Evolutionary conservation across 1,139 yeast genomes (phyloP).

Genomic region (Blastobotrys capitulatus): DNA sequence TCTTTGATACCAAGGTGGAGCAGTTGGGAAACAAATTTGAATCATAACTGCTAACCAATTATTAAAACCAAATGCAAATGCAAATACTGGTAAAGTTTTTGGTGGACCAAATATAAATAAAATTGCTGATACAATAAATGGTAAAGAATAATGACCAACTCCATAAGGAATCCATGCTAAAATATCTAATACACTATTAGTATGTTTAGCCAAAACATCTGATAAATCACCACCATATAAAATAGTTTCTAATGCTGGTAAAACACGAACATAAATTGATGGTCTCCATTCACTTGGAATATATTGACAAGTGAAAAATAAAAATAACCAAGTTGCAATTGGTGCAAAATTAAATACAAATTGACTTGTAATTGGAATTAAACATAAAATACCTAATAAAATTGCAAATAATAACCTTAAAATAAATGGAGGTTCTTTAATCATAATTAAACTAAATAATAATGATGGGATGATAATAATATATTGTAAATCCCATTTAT

Average conservation of each 20-base stretch:
- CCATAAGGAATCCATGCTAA: constrained; percentile 98
- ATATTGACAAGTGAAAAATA: constrained; percentile 74
- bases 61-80: constrained; percentile 97
- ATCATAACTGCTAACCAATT: constrained; percentile 76
- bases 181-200: constrained; percentile 64
- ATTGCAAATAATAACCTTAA: constrained; percentile 40
- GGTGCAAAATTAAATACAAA: constrained; percentile 85
- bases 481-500: constrained; percentile 34
- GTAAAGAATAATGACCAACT: constrained; percentile 79
- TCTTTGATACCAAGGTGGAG: constrained; percentile 97
- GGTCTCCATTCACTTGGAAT: constrained; percentile 80
- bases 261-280: constrained; percentile 79
- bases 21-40: constrained; percentile 85
- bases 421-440: constrained; percentile 46
- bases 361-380: constrained; percentile 75
- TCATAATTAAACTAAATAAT: constrained; percentile 44
- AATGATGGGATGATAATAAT: constrained; percentile 40
- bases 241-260: constrained; percentile 93
- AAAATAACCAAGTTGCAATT: constrained; percentile 78
- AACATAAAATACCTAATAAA: constrained; percentile 28
- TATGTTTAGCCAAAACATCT: constrained; percentile 74
- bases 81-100: constrained; percentile 76
- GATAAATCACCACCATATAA: constrained; percentile 91
- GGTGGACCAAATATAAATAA: constrained; percentile 92
- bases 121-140: constrained; percentile 77